Percentiles rank a stretch among this genome's conserved stretches.
phyloP scores from a whole-genome alignment of 106 monocot genomes.

The Dendrobium catenatum region DNA sequence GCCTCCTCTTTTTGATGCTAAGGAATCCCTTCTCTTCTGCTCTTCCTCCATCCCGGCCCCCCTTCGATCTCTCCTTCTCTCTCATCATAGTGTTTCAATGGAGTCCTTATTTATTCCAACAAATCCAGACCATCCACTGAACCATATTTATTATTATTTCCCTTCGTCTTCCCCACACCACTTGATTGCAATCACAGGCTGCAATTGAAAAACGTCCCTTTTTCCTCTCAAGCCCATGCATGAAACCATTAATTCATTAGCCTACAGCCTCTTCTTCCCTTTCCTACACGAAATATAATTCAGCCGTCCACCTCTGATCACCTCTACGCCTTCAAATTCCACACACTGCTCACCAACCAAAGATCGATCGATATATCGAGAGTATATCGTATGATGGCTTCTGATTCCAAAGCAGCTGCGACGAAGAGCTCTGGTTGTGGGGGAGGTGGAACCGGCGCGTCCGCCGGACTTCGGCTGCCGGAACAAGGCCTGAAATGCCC shows the following conservation, averaged over 20 bases:
- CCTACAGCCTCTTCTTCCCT: conserved; percentile 6
- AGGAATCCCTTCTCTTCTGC: background rate
- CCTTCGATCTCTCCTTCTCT: background rate
- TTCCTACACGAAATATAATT: conserved; percentile 7
- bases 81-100: background rate
- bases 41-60: background rate
- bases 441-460: background rate
- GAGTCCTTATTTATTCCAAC: background rate
- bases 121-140: background rate
- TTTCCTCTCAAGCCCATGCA: conserved; percentile 14
- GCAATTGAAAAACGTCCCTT: conserved; percentile 1
- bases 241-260: conserved; percentile 14
- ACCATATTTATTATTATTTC: conserved; percentile 2
- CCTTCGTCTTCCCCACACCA: background rate
- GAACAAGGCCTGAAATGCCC: conserved; percentile 54
- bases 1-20: conserved; percentile 12
- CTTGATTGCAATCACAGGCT: conserved; percentile 13
- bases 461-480: conserved; percentile 11
- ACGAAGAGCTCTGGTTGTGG: background rate
- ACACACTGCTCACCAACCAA: background rate
- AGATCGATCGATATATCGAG: no score
- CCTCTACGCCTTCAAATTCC: background rate
- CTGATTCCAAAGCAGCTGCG: background rate
- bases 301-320: background rate
- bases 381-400: background rate